Conservation (phyloP, 345 rosid genomes). For the Moricandia arvensis region DNA sequence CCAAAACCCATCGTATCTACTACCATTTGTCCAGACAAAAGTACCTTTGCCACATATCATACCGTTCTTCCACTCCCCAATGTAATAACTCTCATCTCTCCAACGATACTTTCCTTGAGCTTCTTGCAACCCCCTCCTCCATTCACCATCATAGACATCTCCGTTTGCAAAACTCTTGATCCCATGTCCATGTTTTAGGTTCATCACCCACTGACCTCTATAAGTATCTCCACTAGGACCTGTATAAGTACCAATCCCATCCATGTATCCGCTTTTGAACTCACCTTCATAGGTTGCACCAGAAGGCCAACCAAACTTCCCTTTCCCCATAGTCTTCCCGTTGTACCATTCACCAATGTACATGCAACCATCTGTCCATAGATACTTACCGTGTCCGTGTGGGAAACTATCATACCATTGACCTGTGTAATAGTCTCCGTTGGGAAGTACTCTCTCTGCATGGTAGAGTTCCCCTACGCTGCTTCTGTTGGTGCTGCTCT, state of each 20-base stretch:
- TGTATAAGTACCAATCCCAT: constrained; percentile 70
- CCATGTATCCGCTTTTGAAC: constrained; percentile 87
- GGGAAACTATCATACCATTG: too few species aligned
- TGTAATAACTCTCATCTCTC: constrained; percentile 56
- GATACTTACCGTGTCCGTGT: too few species aligned
- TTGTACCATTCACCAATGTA: constrained; percentile 81
- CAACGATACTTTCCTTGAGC: constrained; percentile 77
- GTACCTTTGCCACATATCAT: constrained; percentile 61
- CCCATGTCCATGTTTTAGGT: constrained; percentile 85
- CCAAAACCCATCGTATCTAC: constrained; percentile 72
- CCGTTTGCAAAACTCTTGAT: constrained; percentile 57
- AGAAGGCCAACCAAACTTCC: constrained; percentile 87
- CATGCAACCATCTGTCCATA: background rate
- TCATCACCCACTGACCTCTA: constrained; percentile 85
- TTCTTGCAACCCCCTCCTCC: constrained; percentile 63
- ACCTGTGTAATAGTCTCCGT: too few species aligned
- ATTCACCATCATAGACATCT: constrained; percentile 33
- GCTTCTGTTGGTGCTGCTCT: constrained; percentile 13
- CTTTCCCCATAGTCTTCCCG: constrained; percentile 80
- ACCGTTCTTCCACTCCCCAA: constrained; percentile 80
- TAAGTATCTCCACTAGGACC: constrained; percentile 62
- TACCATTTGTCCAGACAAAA: constrained; percentile 67
- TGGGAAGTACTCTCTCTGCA: constrained; percentile 63
- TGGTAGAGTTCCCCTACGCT: constrained; percentile 45
- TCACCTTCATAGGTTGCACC: constrained; percentile 89